Base-by-base conservation (phyloP, 345 rosid species). In the Lumnitzera littorea region DNA sequence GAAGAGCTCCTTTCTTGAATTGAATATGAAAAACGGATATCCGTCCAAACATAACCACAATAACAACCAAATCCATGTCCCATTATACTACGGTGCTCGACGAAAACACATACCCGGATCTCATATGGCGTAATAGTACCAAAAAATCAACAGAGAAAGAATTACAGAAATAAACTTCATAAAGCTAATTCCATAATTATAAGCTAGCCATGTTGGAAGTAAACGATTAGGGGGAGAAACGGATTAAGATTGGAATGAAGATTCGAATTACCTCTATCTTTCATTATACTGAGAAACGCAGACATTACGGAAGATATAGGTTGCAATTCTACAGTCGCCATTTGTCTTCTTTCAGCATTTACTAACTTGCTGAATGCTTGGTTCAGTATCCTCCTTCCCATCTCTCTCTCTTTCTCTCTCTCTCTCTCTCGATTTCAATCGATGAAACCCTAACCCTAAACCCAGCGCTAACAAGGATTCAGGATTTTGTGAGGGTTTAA, bases 351-450 rank as follows among this genome's bases (percentile, higher is more conserved):
- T 70, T 94, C 96, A 0, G 96, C 97, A 63, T 94, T 94, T 74
- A 94, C 99, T 2, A 90, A 81, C 61, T 80, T 47, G 64, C 97
- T 86, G 80, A 94, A 69, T 15, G 97, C 99, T 25, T 94, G 85
- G 69, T 86, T 89, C 75, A 92, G 51, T 66, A 87, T 88, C 60
- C 91, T 89, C 72, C 97, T 78, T 61, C 98, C 98, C 98, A 89
- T 91, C 63, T 60, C 72, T 58, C 64, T 53, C 66, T 59, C 72
- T 50, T 55, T 64, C 74, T 61, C 63, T 51, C 60, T 61, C 57
- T 55, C 56, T 29, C 46, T 0, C 63, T 2, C 2, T 3, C 14
- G 36, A 43, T 48, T 31, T 24, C 24, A 15, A 27, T 60, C 13
- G 0, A 15, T 12, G 16, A 50, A 60, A 49, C 2, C 24, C 43